Percentiles rank a stretch among this genome's conserved stretches.
phyloP scores from a whole-genome alignment of 306 rosid species.

The Dryas alaskensis region DNA sequence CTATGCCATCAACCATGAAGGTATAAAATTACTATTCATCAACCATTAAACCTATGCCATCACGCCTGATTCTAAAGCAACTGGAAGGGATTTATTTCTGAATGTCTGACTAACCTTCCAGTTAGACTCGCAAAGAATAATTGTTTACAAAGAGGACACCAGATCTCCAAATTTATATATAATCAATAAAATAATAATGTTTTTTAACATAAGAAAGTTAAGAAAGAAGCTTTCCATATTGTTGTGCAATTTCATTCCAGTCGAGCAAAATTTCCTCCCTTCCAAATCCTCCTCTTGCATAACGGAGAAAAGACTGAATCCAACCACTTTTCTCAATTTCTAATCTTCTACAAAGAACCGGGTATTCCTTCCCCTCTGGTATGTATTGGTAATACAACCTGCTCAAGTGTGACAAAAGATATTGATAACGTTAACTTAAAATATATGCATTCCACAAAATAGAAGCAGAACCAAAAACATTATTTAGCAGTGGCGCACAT shows the following conservation, averaged over 20 bases:
- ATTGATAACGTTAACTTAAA: neutral
- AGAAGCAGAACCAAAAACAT: neutral
- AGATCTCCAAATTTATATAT: no score
- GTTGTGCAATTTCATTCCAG: constrained; percentile 84
- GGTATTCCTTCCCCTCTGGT: constrained; percentile 91
- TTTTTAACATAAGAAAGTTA: neutral
- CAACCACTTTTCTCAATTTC: constrained; percentile 36
- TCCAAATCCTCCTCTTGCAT: constrained; percentile 33
- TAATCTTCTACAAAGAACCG: constrained; percentile 69
- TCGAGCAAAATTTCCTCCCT: constrained; percentile 71
- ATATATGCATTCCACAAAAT: neutral
- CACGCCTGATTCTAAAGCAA: no score
- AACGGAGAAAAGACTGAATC: constrained; percentile 35
- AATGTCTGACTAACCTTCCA: no score
- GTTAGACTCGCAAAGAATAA: no score
- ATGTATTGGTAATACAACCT: constrained; percentile 90
- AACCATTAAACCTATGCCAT: no score
- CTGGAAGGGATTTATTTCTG: no score
- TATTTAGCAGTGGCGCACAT: neutral
- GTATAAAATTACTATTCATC: no score
- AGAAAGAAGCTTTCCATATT: constrained; percentile 53
- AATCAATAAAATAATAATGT: no score
- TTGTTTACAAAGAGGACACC: no score
- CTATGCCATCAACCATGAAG: neutral
- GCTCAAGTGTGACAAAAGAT: constrained; percentile 15